Base-by-base conservation (phyloP, 1,139 yeast species). In the Suhomyces bribrorum region DNA sequence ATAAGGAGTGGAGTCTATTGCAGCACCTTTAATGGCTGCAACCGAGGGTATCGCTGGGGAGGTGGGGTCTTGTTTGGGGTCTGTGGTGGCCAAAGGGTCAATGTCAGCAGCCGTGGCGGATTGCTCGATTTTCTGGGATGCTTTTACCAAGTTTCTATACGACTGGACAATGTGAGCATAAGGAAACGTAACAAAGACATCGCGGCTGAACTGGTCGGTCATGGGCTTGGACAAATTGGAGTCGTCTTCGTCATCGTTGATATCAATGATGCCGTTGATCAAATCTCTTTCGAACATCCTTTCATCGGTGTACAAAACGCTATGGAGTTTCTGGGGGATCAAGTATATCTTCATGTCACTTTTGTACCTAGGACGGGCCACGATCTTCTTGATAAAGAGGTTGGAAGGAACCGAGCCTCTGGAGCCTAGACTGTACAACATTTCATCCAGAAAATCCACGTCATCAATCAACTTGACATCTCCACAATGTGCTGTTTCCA, bases 401-500 rank as follows among this genome's bases (percentile, higher is more conserved):
- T 77, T 69, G 22, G 67, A 59, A 3, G 81, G 77, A 22, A 63
- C 57, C 32, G 73, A 75, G 22, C 67, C 64, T 2, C 48, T 44
- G 29, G 54, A 52, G 1, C 81, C 81, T 29, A 70, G 50, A 18
- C 69, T 61, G 38, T 64, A 62, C 18, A 59, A 44, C 66, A 67
- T 62, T 37, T 70, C 75, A 29, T 70, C 70, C 31, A 62, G 56
- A 43, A 64, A 71, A 27, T 73, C 76, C 29, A 64, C 69, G 39
- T 69, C 74, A 50, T 77, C 83, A 37, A 76, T 68, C 32, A 77
- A 53, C 48, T 62, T 65, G n/a, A 54, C 49, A 43, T 76, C 78
- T 3, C 83, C 82, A 0, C 81, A 78, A 42, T 60, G 66, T 0
- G 80, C 78, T 1, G 81, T 73, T 52, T 77, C 83, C 36, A 77